Percentiles rank a stretch among this genome's conserved stretches.
These are phyloP conservation scores for Tillandsia fasciculata DNA, from an alignment of 176 grass and related monocot genomes.

Conservation along the genomic window DNA sequence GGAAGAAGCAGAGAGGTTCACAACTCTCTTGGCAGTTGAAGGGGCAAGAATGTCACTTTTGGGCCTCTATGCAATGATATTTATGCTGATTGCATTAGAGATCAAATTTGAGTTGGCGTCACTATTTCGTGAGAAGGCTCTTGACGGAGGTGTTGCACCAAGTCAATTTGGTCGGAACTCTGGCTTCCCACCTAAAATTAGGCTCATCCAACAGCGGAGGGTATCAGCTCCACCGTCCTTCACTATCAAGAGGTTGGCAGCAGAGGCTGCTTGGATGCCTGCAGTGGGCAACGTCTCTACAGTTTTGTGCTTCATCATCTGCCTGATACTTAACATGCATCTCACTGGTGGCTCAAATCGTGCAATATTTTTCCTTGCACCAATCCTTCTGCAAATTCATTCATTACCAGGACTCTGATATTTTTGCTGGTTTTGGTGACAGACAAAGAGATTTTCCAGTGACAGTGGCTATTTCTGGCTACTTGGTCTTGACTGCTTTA, in stretches of 20 bases:
- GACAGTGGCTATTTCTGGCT: constrained; percentile 53
- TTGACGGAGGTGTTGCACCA: constrained; percentile 35
- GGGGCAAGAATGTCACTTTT: constrained; percentile 90
- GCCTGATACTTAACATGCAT: constrained; percentile 71
- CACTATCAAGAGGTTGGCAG: constrained; percentile 89
- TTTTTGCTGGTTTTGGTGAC: constrained; percentile 86
- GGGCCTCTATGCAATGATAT: constrained; percentile 97
- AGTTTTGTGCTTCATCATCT: constrained; percentile 78
- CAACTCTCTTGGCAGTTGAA: constrained; percentile 78
- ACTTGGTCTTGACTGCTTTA: constrained; percentile 71
- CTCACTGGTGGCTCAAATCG: constrained; percentile 87
- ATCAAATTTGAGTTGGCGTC: constrained; percentile 87
- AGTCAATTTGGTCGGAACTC: constrained; percentile 37
- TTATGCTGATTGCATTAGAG: constrained; percentile 90
- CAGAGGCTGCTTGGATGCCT: constrained; percentile 99
- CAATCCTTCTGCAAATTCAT: constrained; percentile 87
- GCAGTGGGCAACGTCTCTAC: constrained; percentile 85
- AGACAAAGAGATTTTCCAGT: constrained; percentile 93
- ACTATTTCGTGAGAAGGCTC: constrained; percentile 68
- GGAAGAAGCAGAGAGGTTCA: constrained; percentile 70
- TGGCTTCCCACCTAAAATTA: constrained; percentile 67
- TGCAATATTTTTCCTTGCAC: constrained; percentile 91
- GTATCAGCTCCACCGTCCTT: constrained; percentile 60
- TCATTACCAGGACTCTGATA: constrained; percentile 94
- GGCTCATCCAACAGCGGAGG: constrained; percentile 83